Conservation (phyloP, 148 eudicot genomes). For the Persicaria tinctoria region DNA sequence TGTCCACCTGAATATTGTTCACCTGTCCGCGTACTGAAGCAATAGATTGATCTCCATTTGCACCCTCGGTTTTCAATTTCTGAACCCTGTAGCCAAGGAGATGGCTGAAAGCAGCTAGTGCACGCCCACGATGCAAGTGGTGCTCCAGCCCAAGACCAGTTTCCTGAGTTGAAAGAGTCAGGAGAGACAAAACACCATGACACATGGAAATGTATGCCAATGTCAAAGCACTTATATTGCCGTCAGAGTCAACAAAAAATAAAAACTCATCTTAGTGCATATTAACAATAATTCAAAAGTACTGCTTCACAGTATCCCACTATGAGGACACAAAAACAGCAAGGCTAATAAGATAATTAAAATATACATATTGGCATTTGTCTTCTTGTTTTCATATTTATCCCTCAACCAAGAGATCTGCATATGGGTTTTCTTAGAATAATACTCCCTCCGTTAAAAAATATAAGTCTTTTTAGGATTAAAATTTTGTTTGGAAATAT, state of each 20-base stretch:
- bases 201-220: slow-evolving; percentile 8
- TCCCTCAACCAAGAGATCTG: not conserved
- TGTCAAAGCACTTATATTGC: not conserved
- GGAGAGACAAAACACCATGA: slow-evolving; percentile 11
- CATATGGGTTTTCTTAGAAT: not conserved
- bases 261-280: not conserved
- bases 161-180: slow-evolving; percentile 40
- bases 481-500: no score
- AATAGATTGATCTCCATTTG: slow-evolving; percentile 40
- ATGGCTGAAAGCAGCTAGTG: slow-evolving; percentile 76
- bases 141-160: slow-evolving; percentile 78
- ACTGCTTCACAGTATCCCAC: slow-evolving; percentile 1
- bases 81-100: slow-evolving; percentile 70
- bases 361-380: not conserved
- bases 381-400: not conserved
- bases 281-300: not conserved
- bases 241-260: not conserved
- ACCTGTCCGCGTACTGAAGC: slow-evolving; percentile 48
- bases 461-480: no score
- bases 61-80: slow-evolving; percentile 49
- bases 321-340: not conserved
- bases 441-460: not conserved
- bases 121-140: slow-evolving; percentile 93
- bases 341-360: not conserved
- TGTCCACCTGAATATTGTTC: slow-evolving; percentile 59